Evolutionary conservation across 768 basidiomycete genomes (phyloP), one percentile per base, ranked within the genome.

Genomic region (Pilatotrama ljubarskyi): DNA sequence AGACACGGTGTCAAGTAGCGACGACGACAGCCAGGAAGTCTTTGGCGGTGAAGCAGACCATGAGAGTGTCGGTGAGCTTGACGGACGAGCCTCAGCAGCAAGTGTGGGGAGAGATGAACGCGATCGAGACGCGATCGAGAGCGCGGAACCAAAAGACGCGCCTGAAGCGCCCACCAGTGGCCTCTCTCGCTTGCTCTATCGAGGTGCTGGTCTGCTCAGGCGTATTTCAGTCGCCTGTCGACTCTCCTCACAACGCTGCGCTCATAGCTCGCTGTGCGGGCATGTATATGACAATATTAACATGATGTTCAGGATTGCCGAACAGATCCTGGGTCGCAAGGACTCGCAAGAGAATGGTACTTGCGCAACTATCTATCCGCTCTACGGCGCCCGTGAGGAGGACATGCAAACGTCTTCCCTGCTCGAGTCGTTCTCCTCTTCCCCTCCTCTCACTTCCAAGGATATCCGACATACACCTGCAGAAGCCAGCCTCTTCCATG

Each of bases 271-370:
- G 9, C 18, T 24, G 46, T 59, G 10, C 29, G 59, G 46, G 4
- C 18, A 70, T 1, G 68, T 72, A 3, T 77, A 78, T 55, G 75
- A 78, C 61, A 78, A 77, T 44, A 74, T 78, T 11, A 78, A 78
- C 51, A 58, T 75, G 38, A 48, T 66, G 5, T 62, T 69, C 18
- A 50, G 54, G 2, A 59, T 47, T 18, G 66, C 73, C 0, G 73
- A 77, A 53, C 75, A 77, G 55, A 62, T 74, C 11, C 43, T 77
- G 9, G 75, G 74, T 0, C 67, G 68, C 10, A 69, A 57, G 68
- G 73, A 75, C 60, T 49, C 75, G 0, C 71, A 73, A 10, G 29
- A 32, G 29, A 32, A 32, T 32, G 29, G 29, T 5, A 32, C 29
- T 10, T 32, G 29, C 10, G 71, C 72, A 0, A 77, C 77, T 0